These are phyloP conservation scores for Skeletonema grethae DNA, from an alignment of 108 stramenopile genomes.

Conservation along the genomic window DNA sequence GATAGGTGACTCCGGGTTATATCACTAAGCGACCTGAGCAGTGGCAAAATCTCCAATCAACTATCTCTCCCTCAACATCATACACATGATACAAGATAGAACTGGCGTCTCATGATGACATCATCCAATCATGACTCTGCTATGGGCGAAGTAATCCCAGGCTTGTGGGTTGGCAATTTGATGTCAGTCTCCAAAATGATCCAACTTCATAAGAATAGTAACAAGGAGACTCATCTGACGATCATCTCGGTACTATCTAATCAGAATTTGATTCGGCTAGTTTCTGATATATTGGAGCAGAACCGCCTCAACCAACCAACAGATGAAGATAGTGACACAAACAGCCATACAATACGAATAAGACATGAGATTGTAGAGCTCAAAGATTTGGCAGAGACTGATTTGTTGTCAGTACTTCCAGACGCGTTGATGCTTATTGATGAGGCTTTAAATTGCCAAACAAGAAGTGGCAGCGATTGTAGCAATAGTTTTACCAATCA, in stretches of 20 bases:
- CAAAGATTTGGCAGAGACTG: slow-evolving; percentile 26
- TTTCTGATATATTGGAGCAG: slow-evolving; percentile 16
- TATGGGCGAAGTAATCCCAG: slow-evolving; percentile 36
- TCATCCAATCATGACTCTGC: not conserved
- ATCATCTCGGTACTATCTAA: slow-evolving; percentile 38
- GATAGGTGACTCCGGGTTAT: too few relatives aligned
- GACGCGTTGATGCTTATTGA: slow-evolving; percentile 24
- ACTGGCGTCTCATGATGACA: not conserved
- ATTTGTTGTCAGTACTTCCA: slow-evolving; percentile 28
- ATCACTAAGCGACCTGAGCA: too few relatives aligned
- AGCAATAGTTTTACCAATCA: not conserved
- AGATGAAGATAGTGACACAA: not conserved
- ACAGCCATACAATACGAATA: slow-evolving; percentile 3
- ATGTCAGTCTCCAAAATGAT: slow-evolving; percentile 17
- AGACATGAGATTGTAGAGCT: slow-evolving; percentile 27
- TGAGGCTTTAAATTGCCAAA: slow-evolving; percentile 16
- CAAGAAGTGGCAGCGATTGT: not conserved
- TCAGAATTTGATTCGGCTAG: slow-evolving; percentile 22
- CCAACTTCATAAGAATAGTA: slow-evolving; percentile 1
- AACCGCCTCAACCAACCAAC: slow-evolving; percentile 7
- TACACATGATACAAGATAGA: not conserved
- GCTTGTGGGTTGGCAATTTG: slow-evolving; percentile 41
- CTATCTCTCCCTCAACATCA: not conserved
- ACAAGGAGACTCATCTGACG: slow-evolving; percentile 12
- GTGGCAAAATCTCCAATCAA: too few relatives aligned